Conservation (phyloP, 176 grass and related monocot genomes). For the Musa beccarii region DNA sequence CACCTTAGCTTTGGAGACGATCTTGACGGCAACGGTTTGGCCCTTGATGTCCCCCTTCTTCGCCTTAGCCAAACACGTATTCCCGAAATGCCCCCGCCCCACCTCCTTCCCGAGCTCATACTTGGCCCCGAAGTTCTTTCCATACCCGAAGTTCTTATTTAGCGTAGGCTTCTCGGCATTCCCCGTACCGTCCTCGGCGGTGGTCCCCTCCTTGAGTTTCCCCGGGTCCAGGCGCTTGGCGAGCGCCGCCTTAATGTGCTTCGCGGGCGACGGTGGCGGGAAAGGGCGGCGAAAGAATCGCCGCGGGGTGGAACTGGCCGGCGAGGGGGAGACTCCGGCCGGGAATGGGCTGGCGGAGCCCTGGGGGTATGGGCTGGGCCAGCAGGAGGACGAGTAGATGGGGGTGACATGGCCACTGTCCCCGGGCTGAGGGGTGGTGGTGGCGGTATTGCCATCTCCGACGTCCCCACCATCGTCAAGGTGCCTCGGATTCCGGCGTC, state of each 20-base stretch:
- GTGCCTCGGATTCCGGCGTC: conserved; percentile 23
- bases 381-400: conserved; percentile 41
- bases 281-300: conserved; percentile 61
- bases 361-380: conserved; percentile 27
- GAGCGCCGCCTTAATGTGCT: conserved; percentile 95
- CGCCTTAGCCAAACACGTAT: conserved; percentile 70
- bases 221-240: conserved; percentile 19
- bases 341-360: conserved; percentile 49
- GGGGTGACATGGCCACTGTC: conserved; percentile 33
- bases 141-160: conserved; percentile 91
- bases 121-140: conserved; percentile 63
- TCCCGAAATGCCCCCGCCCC: conserved; percentile 85
- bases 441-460: not conserved
- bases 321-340: conserved; percentile 66
- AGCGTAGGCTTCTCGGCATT: conserved; percentile 31
- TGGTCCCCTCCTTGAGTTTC: conserved; percentile 11
- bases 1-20: conserved; percentile 95
- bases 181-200: conserved; percentile 15
- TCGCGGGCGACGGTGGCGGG: conserved; percentile 64
- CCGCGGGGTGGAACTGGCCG: conserved; percentile 55
- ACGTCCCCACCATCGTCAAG: conserved; percentile 24
- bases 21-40: conserved; percentile 78
- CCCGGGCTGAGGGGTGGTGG: not conserved
- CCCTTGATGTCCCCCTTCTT: conserved; percentile 87
- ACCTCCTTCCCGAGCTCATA: conserved; percentile 96